Conservation (phyloP, 208 protist species). For the Acanthamoeba triangularis region DNA sequence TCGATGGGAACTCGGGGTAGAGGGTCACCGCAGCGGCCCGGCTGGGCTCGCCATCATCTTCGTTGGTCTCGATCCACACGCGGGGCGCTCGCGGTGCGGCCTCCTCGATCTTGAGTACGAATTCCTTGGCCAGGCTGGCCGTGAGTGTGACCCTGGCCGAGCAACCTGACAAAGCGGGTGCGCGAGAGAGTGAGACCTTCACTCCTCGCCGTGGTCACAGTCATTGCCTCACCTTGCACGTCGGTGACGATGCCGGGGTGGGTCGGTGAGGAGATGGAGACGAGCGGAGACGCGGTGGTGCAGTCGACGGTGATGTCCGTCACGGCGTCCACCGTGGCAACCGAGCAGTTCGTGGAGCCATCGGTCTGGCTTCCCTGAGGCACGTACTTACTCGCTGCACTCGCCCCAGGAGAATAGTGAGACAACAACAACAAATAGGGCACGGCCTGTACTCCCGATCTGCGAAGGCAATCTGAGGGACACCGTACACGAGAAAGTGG, state of each 20-base stretch:
- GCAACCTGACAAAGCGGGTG: not conserved
- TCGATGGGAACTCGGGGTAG: not conserved
- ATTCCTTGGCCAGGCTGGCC: not conserved
- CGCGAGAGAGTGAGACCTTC: not conserved
- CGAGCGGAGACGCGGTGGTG: not conserved
- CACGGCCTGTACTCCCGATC: not conserved
- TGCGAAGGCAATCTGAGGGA: not conserved
- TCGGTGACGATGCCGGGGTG: not conserved
- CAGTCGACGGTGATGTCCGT: not conserved
- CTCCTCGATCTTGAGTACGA: not conserved
- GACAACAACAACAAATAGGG: not conserved
- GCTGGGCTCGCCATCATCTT: not conserved
- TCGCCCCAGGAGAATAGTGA: not conserved
- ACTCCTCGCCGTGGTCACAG: not conserved
- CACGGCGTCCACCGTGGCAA: not conserved
- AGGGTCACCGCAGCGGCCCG: not conserved
- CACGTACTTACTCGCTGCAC: conserved; percentile 1
- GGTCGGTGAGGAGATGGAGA: not conserved
- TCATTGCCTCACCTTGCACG: not conserved
- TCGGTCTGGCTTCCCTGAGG: not conserved
- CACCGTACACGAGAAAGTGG: not conserved
- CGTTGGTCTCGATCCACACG: not conserved
- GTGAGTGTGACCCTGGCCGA: not conserved
- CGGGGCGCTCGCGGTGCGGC: not conserved
- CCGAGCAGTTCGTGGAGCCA: not conserved